Evolutionary conservation across 78 protist genomes (phyloP).

Genomic region (Polysphondylium violaceum): DNA sequence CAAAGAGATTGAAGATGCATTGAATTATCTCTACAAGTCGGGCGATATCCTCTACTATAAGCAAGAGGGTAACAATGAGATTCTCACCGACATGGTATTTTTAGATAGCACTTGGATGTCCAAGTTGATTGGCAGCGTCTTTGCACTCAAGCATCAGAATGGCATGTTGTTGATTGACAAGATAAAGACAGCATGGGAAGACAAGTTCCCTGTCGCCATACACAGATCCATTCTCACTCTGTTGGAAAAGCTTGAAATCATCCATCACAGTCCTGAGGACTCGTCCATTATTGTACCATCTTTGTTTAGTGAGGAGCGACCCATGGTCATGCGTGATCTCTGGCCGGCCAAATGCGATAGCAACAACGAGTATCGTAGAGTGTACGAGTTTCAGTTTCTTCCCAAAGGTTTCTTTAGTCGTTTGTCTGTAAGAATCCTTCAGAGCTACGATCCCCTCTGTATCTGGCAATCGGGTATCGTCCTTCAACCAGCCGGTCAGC

Average conservation of each 20-base stretch:
- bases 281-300: conserved; percentile 33
- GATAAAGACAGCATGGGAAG: conserved; percentile 10
- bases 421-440: conserved; percentile 45
- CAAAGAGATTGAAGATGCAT: conserved; percentile 33
- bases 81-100: conserved; percentile 40
- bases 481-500: conserved; percentile 41
- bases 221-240: not conserved
- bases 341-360: conserved; percentile 47
- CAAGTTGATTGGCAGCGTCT: not conserved
- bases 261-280: conserved; percentile 19
- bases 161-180: conserved; percentile 21
- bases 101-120: conserved; percentile 53
- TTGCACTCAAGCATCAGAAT: conserved; percentile 47
- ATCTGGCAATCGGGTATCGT: conserved; percentile 76
- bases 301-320: conserved; percentile 52
- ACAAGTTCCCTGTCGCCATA: not conserved
- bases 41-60: conserved; percentile 39
- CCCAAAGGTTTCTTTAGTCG: conserved; percentile 73
- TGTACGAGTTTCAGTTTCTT: conserved; percentile 63
- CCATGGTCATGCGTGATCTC: conserved; percentile 21
- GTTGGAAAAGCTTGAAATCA: conserved; percentile 43
- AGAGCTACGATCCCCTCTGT: conserved; percentile 52
- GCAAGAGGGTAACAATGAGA: conserved; percentile 27
- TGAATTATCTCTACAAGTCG: conserved; percentile 23
- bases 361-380: not conserved